Evolutionary conservation across 2,329 filamentous ascomycete genomes (phyloP), one percentile per base, ranked within the genome.

Genomic region (Xylariaceae sp.): DNA sequence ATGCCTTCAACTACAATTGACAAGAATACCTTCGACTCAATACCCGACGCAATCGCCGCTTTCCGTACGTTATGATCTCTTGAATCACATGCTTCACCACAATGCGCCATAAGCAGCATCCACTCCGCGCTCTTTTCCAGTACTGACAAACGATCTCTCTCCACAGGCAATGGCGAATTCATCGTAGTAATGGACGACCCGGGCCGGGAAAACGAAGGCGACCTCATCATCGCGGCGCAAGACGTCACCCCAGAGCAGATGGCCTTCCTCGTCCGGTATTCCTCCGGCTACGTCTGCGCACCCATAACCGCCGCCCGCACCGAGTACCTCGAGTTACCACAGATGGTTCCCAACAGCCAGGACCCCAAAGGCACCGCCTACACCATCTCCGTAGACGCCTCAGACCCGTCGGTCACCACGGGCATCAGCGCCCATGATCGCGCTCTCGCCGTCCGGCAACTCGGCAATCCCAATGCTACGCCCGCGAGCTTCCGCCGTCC

Each of bases 181-280:
- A 88, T 99, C 73, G 86, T 99, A 63, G 93, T 97, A 44, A 90
- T 99, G 71, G 94, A 99, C 79, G 89, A 90, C 67, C 86, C 91
- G 65, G 85, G 87, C 63, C 92, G 94, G 75, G 94, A 99, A 76
- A 99, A 99, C 75, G 94, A 99, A 82, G 94, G 92, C 75, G 94
- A 99, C 78, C 85, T 99, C 53, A 97, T 97, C 75, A 95, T 97
- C 72, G 90, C 94, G 66, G 93, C 92, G 63, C 80, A 91, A 66
- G 83, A 88, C 70, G 78, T 97, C 65, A 96, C 93, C 7, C 82
- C 92, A 23, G 83, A 89, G 65, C 93, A 97, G 77, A 95, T 96
- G 87, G 90, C 92, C 69, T 99, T 97, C 80, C 88, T 99, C 83
- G 85, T 99, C 74, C 90, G 92, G 70, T 86, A 96, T 80, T 89